These are phyloP conservation scores for Nicotiana undulata DNA, from an alignment of 257 asterid genomes.

Conservation along the genomic window DNA sequence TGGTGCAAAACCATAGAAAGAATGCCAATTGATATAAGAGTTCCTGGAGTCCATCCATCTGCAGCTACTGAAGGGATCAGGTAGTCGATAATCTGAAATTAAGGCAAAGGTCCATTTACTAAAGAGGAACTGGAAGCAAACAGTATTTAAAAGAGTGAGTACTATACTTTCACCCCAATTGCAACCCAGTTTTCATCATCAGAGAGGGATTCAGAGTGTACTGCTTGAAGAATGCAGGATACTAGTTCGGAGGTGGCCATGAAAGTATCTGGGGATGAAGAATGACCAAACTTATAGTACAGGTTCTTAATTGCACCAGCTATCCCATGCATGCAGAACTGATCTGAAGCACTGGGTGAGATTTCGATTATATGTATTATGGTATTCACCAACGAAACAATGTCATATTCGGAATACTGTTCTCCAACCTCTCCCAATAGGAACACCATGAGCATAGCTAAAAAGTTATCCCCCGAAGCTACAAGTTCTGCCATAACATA, in stretches of 20 bases:
- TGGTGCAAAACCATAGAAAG: constrained; percentile 70
- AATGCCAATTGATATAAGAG: constrained; percentile 40
- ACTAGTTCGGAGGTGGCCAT: constrained; percentile 40
- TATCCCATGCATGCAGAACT: constrained; percentile 61
- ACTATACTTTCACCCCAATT: constrained; percentile 49
- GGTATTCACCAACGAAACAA: constrained; percentile 45
- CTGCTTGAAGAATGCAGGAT: constrained; percentile 43
- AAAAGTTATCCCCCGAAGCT: constrained; percentile 55
- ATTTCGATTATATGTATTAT: constrained; percentile 43
- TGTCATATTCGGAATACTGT: constrained; percentile 40
- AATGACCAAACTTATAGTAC: constrained; percentile 25
- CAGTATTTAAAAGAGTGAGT: neutral
- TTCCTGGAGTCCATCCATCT: constrained; percentile 58
- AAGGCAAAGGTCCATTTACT: constrained; percentile 10
- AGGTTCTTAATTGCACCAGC: constrained; percentile 43
- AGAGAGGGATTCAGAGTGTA: constrained; percentile 46
- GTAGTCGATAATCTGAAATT: constrained; percentile 51
- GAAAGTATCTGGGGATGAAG: constrained; percentile 41
- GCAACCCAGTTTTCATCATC: constrained; percentile 63
- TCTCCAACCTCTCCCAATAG: constrained; percentile 54
- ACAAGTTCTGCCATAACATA: constrained; percentile 59
- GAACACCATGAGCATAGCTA: constrained; percentile 41
- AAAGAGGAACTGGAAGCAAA: constrained; percentile 5
- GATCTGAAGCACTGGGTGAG: constrained; percentile 69
- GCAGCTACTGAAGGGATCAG: constrained; percentile 35